Evolutionary conservation across 768 basidiomycete species (phyloP).

Genomic region (Leccinum pellstonianum): DNA sequence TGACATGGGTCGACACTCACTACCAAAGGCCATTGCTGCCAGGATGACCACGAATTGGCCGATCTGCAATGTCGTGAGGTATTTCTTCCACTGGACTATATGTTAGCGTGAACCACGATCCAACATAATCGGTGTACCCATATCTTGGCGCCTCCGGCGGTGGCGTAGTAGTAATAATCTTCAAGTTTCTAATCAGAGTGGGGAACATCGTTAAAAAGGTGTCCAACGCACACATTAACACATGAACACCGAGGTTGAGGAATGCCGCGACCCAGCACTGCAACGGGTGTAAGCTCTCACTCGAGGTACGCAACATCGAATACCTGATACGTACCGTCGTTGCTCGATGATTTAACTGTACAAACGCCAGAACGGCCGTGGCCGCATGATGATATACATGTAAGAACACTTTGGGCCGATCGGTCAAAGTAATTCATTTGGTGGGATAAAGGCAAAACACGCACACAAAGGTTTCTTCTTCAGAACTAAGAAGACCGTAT

Average conservation of each 20-base stretch:
- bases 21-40: not conserved
- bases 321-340: constrained; percentile 62
- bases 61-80: constrained; percentile 26
- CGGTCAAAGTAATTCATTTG: constrained; percentile 3
- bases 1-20: constrained; percentile 1
- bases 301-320: not conserved
- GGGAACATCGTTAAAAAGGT: not conserved
- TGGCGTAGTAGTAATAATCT: constrained; percentile 99
- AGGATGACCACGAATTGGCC: constrained; percentile 24
- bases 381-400: constrained; percentile 99
- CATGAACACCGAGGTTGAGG: constrained; percentile 88
- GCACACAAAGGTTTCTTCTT: constrained; percentile 96
- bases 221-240: constrained; percentile 80
- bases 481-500: constrained; percentile 91
- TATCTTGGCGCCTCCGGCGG: constrained; percentile 55
- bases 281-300: not conserved
- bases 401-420: constrained; percentile 67
- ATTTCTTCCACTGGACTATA: constrained; percentile 22
- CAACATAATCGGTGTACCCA: constrained; percentile 10
- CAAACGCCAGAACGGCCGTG: constrained; percentile 88
- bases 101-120: not conserved
- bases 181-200: constrained; percentile 3
- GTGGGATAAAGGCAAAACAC: constrained; percentile 24
- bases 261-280: constrained; percentile 91
- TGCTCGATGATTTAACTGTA: constrained; percentile 86